phyloP scores from a whole-genome alignment of 2,329 filamentous ascomycete species.

The Sporothrix sp. region DNA sequence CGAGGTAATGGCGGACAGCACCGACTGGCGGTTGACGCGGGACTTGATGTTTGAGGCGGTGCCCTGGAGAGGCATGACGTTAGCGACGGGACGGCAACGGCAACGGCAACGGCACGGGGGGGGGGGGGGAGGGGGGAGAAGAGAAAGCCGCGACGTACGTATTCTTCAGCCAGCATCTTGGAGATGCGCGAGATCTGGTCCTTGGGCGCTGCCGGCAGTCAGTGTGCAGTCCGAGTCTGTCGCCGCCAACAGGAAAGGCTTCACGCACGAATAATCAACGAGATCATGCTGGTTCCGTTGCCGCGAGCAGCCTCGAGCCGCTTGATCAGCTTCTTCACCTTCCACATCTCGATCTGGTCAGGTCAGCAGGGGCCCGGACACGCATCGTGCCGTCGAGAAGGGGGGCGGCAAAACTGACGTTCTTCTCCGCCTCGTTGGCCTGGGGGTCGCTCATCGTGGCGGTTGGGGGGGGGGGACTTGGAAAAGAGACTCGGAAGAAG shows the following conservation, averaged over 20 bases:
- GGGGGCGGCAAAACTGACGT: conserved; percentile 41
- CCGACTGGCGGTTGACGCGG: conserved; percentile 95
- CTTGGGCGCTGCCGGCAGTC: conserved; percentile 53
- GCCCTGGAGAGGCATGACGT: conserved; percentile 45
- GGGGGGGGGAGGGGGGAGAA: too few relatives aligned
- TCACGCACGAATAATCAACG: conserved; percentile 85
- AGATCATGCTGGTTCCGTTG: conserved; percentile 99
- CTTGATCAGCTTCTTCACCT: conserved; percentile 99
- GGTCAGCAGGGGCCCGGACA: conserved; percentile 4
- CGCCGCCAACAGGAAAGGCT: not conserved
- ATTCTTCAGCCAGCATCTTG: conserved; percentile 99
- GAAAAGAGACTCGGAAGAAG: not conserved
- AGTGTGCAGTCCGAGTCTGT: not conserved
- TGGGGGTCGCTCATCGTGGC: conserved; percentile 73
- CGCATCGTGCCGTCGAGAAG: conserved; percentile 1
- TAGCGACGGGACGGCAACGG: conserved; percentile 7
- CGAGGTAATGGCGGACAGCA: conserved; percentile 95
- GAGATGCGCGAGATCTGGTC: conserved; percentile 92
- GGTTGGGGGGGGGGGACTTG: not conserved
- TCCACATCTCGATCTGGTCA: conserved; percentile 66
- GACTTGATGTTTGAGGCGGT: conserved; percentile 99
- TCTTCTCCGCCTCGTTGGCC: conserved; percentile 95
- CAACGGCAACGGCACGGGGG: too few relatives aligned
- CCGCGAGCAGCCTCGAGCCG: conserved; percentile 92
- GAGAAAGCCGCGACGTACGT: conserved; percentile 54